Base-by-base conservation (phyloP, 768 basidiomycete species). In the Tricholoma flavovirens region DNA sequence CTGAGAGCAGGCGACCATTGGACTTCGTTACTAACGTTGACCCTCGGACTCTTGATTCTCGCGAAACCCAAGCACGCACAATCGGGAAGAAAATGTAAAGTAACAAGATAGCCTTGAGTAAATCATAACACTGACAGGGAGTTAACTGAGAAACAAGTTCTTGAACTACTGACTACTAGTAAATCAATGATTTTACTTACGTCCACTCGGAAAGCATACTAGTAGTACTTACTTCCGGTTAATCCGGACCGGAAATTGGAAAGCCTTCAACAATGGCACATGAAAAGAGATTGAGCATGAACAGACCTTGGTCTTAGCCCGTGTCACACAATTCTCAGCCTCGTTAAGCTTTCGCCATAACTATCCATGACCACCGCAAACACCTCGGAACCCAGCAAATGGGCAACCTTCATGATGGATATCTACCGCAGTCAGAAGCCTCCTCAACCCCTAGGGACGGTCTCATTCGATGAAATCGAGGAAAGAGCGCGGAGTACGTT, bases 401-500 rank as follows among this genome's bases (percentile, higher is more conserved):
- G 79, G 81, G 70, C 69, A 56, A 59, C 66, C 2, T 79, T 75
- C 56, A 73, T 77, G 70, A 42, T 66, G 4, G 63, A 68, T 4
- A 58, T 81, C 10, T 82, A 82, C 59, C 29, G 49, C 7, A 67
- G 70, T 33, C 67, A 76, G 32, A 67, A 70, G 30, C 72, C 69
- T 9, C 74, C 77, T 17, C 60, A 74, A 42, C 79, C 79, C 1
- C 67, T 86, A 17, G 84, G 86, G 22, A 86, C 87, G 0, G 83
- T 88, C 21, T 70, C 75, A 38, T 70, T 81, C 42, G 78, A 83
- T 11, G 79, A 84, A 59, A 80, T 90, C 51, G 86, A 90, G 61
- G 75, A 74, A n/a, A 82, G 79, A 49, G 88, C 87, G 4, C 77
- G 74, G 60, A 83, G 88, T 62, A 81, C 71, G 35, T 73, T 85